These are phyloP conservation scores for Blastobotrys robertii DNA, from an alignment of 805 yeast genomes.

Conservation along the genomic window DNA sequence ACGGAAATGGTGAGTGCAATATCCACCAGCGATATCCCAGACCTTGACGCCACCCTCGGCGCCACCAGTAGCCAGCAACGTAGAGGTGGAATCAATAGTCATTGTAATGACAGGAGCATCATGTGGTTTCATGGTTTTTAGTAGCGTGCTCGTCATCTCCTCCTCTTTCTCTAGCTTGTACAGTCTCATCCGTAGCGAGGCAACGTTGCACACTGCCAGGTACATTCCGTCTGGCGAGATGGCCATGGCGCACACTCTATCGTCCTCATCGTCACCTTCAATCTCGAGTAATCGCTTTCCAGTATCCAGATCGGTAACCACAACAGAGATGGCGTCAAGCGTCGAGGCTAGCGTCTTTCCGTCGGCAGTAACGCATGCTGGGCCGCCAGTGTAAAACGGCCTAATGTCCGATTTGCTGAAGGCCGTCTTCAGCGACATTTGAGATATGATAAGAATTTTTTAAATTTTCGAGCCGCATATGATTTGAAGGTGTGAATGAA, in stretches of 20 bases:
- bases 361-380: constrained; percentile 58
- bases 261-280: constrained; percentile 52
- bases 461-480: not conserved
- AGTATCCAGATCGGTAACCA: constrained; percentile 53
- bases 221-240: constrained; percentile 66
- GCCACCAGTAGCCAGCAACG: constrained; percentile 86
- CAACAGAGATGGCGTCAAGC: constrained; percentile 45
- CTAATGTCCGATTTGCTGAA: constrained; percentile 41
- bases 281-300: constrained; percentile 36
- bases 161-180: constrained; percentile 37
- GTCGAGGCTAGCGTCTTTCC: constrained; percentile 21
- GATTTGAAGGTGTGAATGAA: no score
- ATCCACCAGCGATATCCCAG: constrained; percentile 86
- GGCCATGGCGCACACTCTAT: constrained; percentile 70
- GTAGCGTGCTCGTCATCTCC: constrained; percentile 15
- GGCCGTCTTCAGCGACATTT: constrained; percentile 22
- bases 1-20: constrained; percentile 76
- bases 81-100: constrained; percentile 67
- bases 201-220: constrained; percentile 69
- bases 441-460: not conserved
- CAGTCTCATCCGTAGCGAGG: constrained; percentile 62
- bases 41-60: constrained; percentile 89
- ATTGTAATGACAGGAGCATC: constrained; percentile 75
- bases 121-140: constrained; percentile 31
- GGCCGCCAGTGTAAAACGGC: constrained; percentile 84